Evolutionary conservation across 176 grass and related monocot genomes (phyloP), one percentile per base, ranked within the genome.

Genomic region (Microstegium vimineum): DNA sequence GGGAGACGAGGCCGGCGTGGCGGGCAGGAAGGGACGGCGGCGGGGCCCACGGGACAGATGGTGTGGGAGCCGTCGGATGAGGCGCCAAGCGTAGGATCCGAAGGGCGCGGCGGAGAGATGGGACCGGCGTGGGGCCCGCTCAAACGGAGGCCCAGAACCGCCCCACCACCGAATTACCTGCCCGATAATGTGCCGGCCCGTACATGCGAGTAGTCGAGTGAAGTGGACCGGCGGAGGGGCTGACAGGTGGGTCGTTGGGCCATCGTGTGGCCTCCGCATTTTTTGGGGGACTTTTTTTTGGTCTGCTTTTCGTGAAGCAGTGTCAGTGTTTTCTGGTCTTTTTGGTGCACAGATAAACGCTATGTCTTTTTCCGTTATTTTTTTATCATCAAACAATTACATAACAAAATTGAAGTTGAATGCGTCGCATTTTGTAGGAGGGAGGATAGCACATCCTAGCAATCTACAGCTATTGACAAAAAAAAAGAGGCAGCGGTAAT

Each of bases 131-230:
- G 69, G 77, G 90, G 76, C 82, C 87, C 87, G 80, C 77, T 66
- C 87, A 36, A 86, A 77, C 52, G 87, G 43, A 56, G 71, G 31
- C 60, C 26, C 76, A 35, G 47, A 78, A 74, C 87, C 65, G 59
- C 22, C 88, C 82, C 88, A 64, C 77, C 85, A 85, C 81, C 76
- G 84, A 80, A 66, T 73, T 63, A 63, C 78, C 88, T 79, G 74
- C 86, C 77, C 59, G 84, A 73, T 78, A 74, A 85, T 33, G n/a
- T 79, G 81, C 56, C 59, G 54, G 54, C 77, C 30, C 62, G 59
- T 73, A 62, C 78, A 15, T 69, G 37, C 38, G 54, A 30, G 26
- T 71, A 25, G 46, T 61, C 66, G 46, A 66, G 43, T 42, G 35
- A 16, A 59, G 63, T 40, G 77, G 66, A 62, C 49, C 64, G 5